Evolutionary conservation across 1,284 basidiomycete genomes (phyloP), one percentile per base, ranked within the genome.

Genomic region (Trichosporon coremiiforme): DNA sequence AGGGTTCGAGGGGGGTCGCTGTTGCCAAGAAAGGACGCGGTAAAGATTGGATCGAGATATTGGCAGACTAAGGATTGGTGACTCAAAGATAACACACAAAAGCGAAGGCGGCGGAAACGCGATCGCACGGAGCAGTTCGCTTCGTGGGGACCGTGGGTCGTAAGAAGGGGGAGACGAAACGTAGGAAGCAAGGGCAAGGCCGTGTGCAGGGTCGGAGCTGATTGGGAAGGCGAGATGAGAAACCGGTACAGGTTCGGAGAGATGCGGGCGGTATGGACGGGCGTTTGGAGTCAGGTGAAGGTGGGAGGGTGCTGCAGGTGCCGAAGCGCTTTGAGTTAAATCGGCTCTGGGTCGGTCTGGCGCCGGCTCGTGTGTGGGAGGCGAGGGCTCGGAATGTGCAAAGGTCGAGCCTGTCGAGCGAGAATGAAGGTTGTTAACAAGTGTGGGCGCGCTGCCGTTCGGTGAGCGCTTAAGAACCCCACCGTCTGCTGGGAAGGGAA

Each of bases 61-160:
- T 33, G 57, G 31, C 31, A n/a, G 57, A 33, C 57, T 33, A 33
- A 62, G 57, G 57, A 62, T n/a, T 4, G 31, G 31, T 33, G 57
- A 62, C 57, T 31, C 57, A 35, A 62, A 33, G 57, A 35, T n/a
- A 33, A 62, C 57, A 62, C 35, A 62, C 57, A 33, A 62, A 62
- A 62, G 57, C 25, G 55, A 29, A 15, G 29, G 55, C 55, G 55
- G n/a, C 31, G 29, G 17, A 33, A 60, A 60, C 55, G 57, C 35
- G 12, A 12, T 62, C 57, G 12, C 29, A n/a, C 57, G 57, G 57
- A 62, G 57, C 57, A 62, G 29, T 17, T 35, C 57, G 57, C 29
- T 17, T 33, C 31, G 57, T n/a, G 57, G 20, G 31, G 57, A 17
- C 57, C 57, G 57, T 33, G 57, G 4, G 57, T 62, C 29, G 57